phyloP scores from a whole-genome alignment of 108 stramenopile genomes.

The Parietichytrium sp. region DNA sequence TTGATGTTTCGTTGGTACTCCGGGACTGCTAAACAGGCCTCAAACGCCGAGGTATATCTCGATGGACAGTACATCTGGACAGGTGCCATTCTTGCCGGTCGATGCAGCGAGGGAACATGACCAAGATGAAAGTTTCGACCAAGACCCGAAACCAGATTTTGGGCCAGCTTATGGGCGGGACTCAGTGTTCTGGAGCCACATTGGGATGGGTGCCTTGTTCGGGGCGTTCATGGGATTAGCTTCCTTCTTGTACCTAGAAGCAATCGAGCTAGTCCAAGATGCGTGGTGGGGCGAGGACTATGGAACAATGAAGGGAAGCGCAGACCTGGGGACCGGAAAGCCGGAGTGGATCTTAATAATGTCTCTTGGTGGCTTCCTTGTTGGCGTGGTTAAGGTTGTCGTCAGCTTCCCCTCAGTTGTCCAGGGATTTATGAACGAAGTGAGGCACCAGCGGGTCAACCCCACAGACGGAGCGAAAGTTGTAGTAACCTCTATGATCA shows the following conservation, averaged over 20 bases:
- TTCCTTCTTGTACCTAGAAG: not conserved
- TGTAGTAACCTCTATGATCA: not conserved
- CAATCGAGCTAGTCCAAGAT: constrained; percentile 5
- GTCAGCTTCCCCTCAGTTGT: not conserved
- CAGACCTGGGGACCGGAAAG: not conserved
- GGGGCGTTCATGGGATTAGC: not conserved
- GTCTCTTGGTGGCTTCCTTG: not conserved
- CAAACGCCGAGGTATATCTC: no score
- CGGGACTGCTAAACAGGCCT: no score
- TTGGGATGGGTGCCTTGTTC: not conserved
- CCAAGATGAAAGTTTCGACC: no score
- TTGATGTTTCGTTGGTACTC: no score
- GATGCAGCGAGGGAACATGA: no score
- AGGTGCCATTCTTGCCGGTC: no score
- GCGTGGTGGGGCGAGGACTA: not conserved
- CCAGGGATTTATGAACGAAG: not conserved
- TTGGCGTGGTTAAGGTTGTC: not conserved
- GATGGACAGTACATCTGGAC: no score
- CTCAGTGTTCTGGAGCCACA: not conserved
- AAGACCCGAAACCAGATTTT: no score
- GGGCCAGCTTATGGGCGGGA: constrained; percentile 9
- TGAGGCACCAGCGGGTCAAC: not conserved
- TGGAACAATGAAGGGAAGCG: not conserved
- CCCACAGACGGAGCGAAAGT: not conserved
- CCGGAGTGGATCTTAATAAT: not conserved